Evolutionary conservation across 306 rosid species (phyloP).

Genomic region (Pterocarpus santalinus): DNA sequence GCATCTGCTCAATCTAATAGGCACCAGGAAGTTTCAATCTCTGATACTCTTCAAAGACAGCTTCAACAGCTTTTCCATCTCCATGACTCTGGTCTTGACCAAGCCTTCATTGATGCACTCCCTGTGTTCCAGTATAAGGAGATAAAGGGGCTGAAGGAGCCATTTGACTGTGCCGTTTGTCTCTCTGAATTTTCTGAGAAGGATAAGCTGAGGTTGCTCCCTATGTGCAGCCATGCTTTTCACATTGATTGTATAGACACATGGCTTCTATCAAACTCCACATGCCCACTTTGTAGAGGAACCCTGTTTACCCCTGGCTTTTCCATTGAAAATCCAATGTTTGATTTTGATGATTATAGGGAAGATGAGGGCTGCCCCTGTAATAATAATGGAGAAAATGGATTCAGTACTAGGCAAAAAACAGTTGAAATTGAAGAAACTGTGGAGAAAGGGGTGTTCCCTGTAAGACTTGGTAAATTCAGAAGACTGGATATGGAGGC

Average conservation of each 20-base stretch:
- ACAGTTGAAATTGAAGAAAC: conserved; percentile 58
- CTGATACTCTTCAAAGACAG: conserved; percentile 87
- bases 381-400: conserved; percentile 51
- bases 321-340: conserved; percentile 70
- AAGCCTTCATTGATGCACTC: conserved; percentile 85
- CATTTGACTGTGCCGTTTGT: conserved; percentile 89
- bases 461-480: conserved; percentile 84
- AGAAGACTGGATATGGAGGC: conserved; percentile 60
- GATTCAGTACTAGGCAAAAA: conserved; percentile 42
- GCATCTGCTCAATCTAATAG: conserved; percentile 65
- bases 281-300: conserved; percentile 89
- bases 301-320: conserved; percentile 68
- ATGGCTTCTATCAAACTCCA: conserved; percentile 87
- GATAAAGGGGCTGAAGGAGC: conserved; percentile 80
- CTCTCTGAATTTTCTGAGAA: conserved; percentile 79
- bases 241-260: conserved; percentile 87
- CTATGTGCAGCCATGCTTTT: conserved; percentile 89
- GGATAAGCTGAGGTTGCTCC: conserved; percentile 87
- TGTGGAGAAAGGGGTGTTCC: conserved; percentile 71
- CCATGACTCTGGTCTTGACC: conserved; percentile 91
- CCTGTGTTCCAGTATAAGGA: conserved; percentile 86
- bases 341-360: conserved; percentile 70
- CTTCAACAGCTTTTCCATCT: conserved; percentile 89
- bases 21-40: conserved; percentile 70
- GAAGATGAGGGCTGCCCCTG: conserved; percentile 67